Base-by-base conservation (phyloP, 495 filamentous ascomycete species). In the Daldinia childiae region DNA sequence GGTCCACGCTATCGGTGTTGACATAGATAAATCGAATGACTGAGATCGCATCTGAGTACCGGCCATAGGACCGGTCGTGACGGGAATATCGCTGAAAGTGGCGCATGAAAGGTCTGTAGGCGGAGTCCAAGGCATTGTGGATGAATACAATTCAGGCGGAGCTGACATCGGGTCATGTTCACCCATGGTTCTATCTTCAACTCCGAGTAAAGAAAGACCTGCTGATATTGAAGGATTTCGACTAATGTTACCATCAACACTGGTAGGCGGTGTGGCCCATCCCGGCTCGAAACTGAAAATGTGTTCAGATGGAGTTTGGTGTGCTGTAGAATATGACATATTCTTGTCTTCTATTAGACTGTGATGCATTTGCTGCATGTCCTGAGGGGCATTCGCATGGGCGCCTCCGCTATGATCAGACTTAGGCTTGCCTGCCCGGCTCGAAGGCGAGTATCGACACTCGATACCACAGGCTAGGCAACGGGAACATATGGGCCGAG, bases 391-490 rank as follows among this genome's bases (percentile, higher is more conserved):
- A 61, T 75, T 68, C 54, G 62, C 36, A 39, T 77, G 76, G 7
- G 64, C 60, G 69, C 27, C 77, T 75, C 74, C 72, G 69, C 64
- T 75, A 62, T 64, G 61, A 36, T 82, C 76, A 45, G 80, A 78
- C 59, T 81, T 83, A 39, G 80, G 78, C 71, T 83, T 85, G 51
- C 81, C 80, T 12, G 82, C 79, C 55, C 84, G 74, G 64, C 80
- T 81, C 0, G 85, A 86, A 19, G 84, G 84, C 12, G 84, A 86
- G 62, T 87, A 87, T 1, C 76, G 77, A 54, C 85, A 87, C 15
- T 81, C 74, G 29, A 81, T 78, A 5, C 85, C 85, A 52, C 77
- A 82, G 11, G 79, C 67, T 14, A 86, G 75, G 63, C 85, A 87
- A 19, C 85, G 81, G 24, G 78, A 76, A 69, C 85, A 87, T 55